Percentiles rank a stretch among this genome's conserved stretches.
Conservation (phyloP, 1,284 basidiomycete genomes). For the Anthracocystis walkeri region DNA sequence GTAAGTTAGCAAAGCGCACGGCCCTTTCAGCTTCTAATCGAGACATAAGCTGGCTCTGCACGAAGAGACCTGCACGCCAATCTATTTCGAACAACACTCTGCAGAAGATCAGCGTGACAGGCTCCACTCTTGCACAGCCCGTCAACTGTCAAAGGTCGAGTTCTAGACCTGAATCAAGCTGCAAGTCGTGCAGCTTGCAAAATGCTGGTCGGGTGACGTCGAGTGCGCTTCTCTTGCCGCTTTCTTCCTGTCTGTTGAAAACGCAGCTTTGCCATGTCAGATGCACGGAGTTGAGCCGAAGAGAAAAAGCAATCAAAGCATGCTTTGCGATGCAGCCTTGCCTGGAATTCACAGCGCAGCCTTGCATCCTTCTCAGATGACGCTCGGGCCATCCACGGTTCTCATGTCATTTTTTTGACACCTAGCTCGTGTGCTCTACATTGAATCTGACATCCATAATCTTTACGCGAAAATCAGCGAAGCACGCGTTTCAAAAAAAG, state of each 20-base stretch:
- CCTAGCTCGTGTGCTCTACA: background rate
- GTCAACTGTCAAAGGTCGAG: too few relatives aligned
- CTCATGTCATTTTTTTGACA: background rate
- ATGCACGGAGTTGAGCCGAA: constrained; percentile 2
- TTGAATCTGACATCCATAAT: background rate
- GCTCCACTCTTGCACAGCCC: too few relatives aligned
- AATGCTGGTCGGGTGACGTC: too few relatives aligned
- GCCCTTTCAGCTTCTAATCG: too few relatives aligned
- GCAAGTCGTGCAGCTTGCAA: too few relatives aligned
- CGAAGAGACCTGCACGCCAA: background rate
- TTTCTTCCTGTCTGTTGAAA: background rate
- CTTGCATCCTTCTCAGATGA: background rate
- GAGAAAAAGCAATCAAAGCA: background rate
- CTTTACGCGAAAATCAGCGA: constrained; percentile 4
- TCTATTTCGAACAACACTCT: too few relatives aligned
- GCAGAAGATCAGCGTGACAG: too few relatives aligned
- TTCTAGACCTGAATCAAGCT: too few relatives aligned
- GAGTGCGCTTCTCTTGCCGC: too few relatives aligned
- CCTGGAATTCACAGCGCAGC: background rate
- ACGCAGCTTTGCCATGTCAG: background rate
- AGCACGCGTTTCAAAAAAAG: constrained; percentile 16
- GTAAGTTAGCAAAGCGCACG: background rate
- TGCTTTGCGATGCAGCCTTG: background rate
- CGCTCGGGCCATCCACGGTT: constrained; percentile 18
- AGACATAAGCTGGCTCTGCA: too few relatives aligned